Evolutionary conservation across 768 basidiomycete species (phyloP), one percentile per base, ranked within the genome.

Genomic region (Nidularia sp.): DNA sequence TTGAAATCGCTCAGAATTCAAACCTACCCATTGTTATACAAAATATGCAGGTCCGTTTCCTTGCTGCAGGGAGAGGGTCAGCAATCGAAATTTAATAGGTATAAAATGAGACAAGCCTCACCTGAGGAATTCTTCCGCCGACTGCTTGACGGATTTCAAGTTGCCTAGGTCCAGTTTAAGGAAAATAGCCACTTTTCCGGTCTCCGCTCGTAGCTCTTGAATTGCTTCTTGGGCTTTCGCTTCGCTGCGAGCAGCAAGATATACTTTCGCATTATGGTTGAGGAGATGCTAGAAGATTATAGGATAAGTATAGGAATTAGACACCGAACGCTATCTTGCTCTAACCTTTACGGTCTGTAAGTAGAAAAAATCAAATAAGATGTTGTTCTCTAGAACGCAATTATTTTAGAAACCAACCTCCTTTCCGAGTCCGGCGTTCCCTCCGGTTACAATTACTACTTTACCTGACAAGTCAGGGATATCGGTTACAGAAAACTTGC

Each of bases 111-210:
- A 41, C 10, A 15, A 10, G 12, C 15, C 45, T 46, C 45, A 64
- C 66, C 55, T 57, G 34, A 63, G 44, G 52, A 75, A 74, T 44
- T 68, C 68, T 22, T 63, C 62, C 1, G 69, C 73, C 2, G 72
- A 62, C 5, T 29, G 53, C 48, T 66, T 66, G 49, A 78, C 59
- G n/a, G 60, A 58, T 12, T 61, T 58, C 35, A 77, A 55, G 57
- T 69, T 68, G 0, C 63, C 63, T n/a, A 77, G 59, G 48, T 78
- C 72, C 5, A 76, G 62, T 48, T 66, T 51, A 13, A 77, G 59
- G 50, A 70, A 68, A 12, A 69, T 35, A 1, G 67, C 66, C 13
- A 68, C 63, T 33, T 67, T 69, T 22, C 73, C 73, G 1, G 74
- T 76, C 34, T 61, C 62, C 33, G 58, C 49, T 52, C 69, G 67